These are phyloP conservation scores for Clitopilus hobsonii DNA, from an alignment of 768 basidiomycete species.

Conservation along the genomic window DNA sequence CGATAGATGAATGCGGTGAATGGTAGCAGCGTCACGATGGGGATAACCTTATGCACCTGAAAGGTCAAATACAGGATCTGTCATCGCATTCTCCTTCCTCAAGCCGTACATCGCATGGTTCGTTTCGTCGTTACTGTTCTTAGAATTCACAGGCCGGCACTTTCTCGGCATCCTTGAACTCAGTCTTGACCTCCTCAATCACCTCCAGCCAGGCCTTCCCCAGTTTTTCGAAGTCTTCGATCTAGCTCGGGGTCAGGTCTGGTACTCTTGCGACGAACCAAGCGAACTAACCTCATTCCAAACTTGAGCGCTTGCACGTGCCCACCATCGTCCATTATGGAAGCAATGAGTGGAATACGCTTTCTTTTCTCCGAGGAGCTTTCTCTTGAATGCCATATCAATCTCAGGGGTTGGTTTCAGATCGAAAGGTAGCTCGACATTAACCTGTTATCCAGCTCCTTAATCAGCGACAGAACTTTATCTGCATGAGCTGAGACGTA, in stretches of 20 bases:
- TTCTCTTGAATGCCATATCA: constrained; percentile 17
- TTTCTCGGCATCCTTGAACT: background rate
- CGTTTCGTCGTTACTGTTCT: no score
- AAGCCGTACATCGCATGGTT: no score
- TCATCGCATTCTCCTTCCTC: no score
- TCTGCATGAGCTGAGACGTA: no score
- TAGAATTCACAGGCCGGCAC: no score
- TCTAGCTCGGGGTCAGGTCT: background rate
- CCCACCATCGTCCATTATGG: constrained; percentile 16
- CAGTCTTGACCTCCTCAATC: background rate
- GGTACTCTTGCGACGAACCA: background rate
- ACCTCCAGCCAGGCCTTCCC: constrained; percentile 4
- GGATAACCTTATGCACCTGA: no score
- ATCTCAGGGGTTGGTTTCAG: constrained; percentile 16
- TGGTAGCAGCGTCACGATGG: no score
- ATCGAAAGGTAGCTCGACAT: constrained; percentile 15
- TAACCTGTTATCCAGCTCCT: no score
- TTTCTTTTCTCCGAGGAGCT: constrained; percentile 23
- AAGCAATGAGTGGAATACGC: constrained; percentile 9
- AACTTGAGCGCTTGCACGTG: constrained; percentile 15
- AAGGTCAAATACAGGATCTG: no score
- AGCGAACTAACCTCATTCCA: constrained; percentile 14
- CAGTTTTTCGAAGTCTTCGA: constrained; percentile 4
- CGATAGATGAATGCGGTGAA: no score
- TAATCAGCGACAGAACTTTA: no score